Evolutionary conservation across 108 stramenopile species (phyloP).

Genomic region (Epithemia pelagica): DNA sequence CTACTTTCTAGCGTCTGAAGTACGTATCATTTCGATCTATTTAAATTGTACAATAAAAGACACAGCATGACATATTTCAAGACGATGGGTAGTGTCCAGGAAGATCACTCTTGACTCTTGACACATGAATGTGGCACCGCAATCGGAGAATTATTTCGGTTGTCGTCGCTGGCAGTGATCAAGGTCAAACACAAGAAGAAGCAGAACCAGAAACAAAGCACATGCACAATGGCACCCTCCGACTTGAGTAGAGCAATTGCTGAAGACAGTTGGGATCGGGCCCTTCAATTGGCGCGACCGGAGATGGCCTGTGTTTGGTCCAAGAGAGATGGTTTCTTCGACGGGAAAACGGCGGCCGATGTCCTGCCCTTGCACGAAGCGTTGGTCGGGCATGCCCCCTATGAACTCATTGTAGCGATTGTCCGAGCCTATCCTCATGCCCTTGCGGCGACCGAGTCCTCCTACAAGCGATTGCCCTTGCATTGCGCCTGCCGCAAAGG

Average conservation of each 20-base stretch:
- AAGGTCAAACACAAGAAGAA: too few relatives aligned
- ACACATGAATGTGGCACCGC: too few relatives aligned
- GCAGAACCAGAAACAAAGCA: too few relatives aligned
- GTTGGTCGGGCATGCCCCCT: conserved; percentile 24
- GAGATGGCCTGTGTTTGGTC: conserved; percentile 15
- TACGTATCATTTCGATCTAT: too few relatives aligned
- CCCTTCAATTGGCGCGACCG: conserved; percentile 11
- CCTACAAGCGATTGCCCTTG: conserved; percentile 53
- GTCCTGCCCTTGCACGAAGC: conserved; percentile 68
- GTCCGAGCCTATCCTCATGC: conserved; percentile 43
- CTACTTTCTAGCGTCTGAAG: too few relatives aligned
- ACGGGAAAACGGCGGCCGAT: conserved; percentile 45
- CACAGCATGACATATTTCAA: too few relatives aligned
- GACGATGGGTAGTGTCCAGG: too few relatives aligned
- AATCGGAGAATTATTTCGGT: too few relatives aligned
- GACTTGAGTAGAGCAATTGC: conserved; percentile 30
- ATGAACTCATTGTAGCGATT: conserved; percentile 10
- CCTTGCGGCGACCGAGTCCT: conserved; percentile 34
- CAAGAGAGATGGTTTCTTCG: conserved; percentile 47
- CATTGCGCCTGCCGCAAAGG: conserved; percentile 71
- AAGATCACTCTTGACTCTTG: too few relatives aligned
- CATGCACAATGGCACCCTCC: conserved; percentile 17
- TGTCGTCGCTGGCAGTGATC: too few relatives aligned
- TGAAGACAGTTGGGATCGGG: conserved; percentile 35
- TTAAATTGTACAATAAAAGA: too few relatives aligned